Percentiles rank a stretch among this genome's conserved stretches.
Evolutionary conservation across 2,329 filamentous ascomycete species (phyloP).

Genomic region (Apiospora koreana): DNA sequence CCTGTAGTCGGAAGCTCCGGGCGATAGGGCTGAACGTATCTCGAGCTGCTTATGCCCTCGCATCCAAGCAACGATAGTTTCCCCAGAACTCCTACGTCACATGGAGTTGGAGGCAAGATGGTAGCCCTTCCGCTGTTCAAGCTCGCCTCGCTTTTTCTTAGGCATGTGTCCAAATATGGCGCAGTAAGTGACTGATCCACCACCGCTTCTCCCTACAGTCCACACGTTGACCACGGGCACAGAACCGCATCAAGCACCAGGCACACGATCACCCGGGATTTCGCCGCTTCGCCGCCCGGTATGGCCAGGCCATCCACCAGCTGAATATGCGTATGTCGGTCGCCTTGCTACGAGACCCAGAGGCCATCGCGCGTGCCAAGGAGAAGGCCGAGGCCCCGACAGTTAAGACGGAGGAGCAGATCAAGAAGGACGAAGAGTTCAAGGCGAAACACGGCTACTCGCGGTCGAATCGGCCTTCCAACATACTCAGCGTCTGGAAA

Average conservation of each 20-base stretch:
- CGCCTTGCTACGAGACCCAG: slow-evolving; percentile 56
- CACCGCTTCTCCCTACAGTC: not conserved
- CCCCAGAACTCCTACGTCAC: not conserved
- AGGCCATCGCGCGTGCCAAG: slow-evolving; percentile 58
- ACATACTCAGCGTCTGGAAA: slow-evolving; percentile 56
- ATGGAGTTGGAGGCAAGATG: slow-evolving; percentile 42
- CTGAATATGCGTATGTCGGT: slow-evolving; percentile 67
- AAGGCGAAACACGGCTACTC: slow-evolving; percentile 44
- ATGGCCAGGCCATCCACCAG: slow-evolving; percentile 66
- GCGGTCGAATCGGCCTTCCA: slow-evolving; percentile 22
- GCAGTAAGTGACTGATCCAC: slow-evolving; percentile 50
- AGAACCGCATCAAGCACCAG: slow-evolving; percentile 68
- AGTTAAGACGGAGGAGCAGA: slow-evolving; percentile 65
- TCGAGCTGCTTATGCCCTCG: slow-evolving; percentile 9
- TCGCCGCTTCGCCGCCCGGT: slow-evolving; percentile 59
- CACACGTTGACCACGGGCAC: slow-evolving; percentile 12
- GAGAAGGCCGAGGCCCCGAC: slow-evolving; percentile 65
- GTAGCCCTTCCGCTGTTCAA: slow-evolving; percentile 69
- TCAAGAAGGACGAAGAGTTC: slow-evolving; percentile 53
- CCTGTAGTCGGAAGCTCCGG: not conserved
- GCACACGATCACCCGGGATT: slow-evolving; percentile 66
- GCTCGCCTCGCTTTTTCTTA: slow-evolving; percentile 63
- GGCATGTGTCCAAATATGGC: slow-evolving; percentile 69
- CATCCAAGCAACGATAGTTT: not conserved
- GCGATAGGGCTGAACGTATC: not conserved